phyloP scores from a whole-genome alignment of 2,329 filamentous ascomycete species.

The Tricladium varicosporioides region DNA sequence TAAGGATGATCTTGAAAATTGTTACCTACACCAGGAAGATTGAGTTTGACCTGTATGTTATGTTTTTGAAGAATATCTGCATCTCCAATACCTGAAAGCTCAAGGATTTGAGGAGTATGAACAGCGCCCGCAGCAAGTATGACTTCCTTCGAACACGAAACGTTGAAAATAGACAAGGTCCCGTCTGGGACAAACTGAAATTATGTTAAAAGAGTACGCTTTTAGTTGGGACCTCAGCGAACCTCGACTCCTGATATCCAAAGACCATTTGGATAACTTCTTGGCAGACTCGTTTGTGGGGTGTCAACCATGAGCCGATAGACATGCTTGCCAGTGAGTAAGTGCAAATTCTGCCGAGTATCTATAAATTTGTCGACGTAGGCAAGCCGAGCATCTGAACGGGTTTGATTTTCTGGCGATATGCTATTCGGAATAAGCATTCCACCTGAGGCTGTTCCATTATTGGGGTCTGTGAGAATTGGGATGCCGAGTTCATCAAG shows the following conservation, averaged over 20 bases:
- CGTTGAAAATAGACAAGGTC: conserved; percentile 18
- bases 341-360: conserved; percentile 39
- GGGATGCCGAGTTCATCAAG: conserved; percentile 39
- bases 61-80: conserved; percentile 38
- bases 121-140: conserved; percentile 47
- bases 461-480: conserved; percentile 37
- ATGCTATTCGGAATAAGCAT: conserved; percentile 40
- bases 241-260: conserved; percentile 40
- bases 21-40: conserved; percentile 61
- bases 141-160: conserved; percentile 48
- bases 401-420: conserved; percentile 39
- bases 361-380: conserved; percentile 39
- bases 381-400: conserved; percentile 40
- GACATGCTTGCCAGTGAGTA: conserved; percentile 40
- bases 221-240: conserved; percentile 7
- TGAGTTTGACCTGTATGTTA: conserved; percentile 48
- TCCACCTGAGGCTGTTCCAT: conserved; percentile 37
- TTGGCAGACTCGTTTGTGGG: not conserved
- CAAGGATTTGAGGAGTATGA: conserved; percentile 47
- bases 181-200: conserved; percentile 23
- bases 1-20: conserved; percentile 56
- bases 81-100: conserved; percentile 44
- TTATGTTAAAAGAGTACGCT: not conserved
- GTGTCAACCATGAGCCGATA: conserved; percentile 35
- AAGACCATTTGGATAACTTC: conserved; percentile 12